Evolutionary conservation across 2,329 filamentous ascomycete genomes (phyloP), one percentile per base, ranked within the genome.

Genomic region (Grosmannia penicillata): DNA sequence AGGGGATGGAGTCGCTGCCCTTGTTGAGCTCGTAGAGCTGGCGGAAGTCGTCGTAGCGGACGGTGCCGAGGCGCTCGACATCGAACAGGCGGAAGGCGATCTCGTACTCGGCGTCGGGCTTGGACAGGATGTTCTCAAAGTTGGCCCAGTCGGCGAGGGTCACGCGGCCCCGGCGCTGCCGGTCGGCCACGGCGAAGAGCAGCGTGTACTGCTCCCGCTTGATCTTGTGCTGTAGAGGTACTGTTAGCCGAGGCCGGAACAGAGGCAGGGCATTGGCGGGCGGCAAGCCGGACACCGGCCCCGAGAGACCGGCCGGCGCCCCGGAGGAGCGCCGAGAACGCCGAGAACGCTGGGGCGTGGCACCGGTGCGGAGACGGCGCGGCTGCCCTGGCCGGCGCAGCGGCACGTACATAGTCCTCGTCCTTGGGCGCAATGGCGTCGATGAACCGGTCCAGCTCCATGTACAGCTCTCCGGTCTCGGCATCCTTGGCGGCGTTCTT

Each of bases 51-150:
- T 93, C 82, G 54, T 89, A 94, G 57, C 87, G 89, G 53, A 98
- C 85, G 35, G 72, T 72, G 44, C 91, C 91, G 17, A 76, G 82
- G 44, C 82, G 75, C 37, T 89, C 78, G 50, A 84, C 71, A 55
- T 96, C 89, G 61, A 98, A 98, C 39, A 98, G 72, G 51, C 91
- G 83, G 65, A 96, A 98, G 14, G 91, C 89, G 51, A 98, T 94
- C 60, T 96, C 87, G 63, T 98, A 98, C 64, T 98, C 91, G 57
- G 91, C 91, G 55, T 96, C 91, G 45, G 91, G 82, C 63, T 95
- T 96, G 49, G 72, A 70, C 42, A 98, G 77, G 46, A 98, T 73
- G 65, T 93, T 93, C 63, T 95, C 84, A 60, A 96, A 98, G 47
- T 82, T 80, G 33, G 73, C 77, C 86, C 89, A 98, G 63, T 98